These are phyloP conservation scores for Leccinellum luteum DNA, from an alignment of 768 basidiomycete genomes.

Conservation along the genomic window DNA sequence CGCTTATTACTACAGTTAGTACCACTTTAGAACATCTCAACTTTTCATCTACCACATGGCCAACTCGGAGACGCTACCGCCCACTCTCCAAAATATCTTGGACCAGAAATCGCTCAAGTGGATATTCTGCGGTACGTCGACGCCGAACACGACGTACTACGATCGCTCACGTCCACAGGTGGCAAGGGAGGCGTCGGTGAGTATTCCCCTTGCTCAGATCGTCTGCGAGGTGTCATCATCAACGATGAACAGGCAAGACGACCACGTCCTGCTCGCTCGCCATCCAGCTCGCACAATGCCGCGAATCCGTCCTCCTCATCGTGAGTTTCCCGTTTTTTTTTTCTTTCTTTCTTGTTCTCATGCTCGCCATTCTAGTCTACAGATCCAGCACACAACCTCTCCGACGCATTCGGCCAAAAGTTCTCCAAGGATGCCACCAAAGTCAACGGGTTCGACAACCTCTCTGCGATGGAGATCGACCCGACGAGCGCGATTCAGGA, in stretches of 20 bases:
- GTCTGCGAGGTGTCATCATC: not conserved
- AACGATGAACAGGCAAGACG: constrained; percentile 73
- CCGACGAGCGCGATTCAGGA: constrained; percentile 97
- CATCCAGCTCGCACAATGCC: constrained; percentile 86
- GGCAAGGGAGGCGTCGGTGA: constrained; percentile 98
- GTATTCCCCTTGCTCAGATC: constrained; percentile 27
- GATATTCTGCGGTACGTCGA: constrained; percentile 92
- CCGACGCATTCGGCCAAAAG: constrained; percentile 98
- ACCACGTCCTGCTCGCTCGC: constrained; percentile 97
- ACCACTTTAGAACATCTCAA: constrained; percentile 14
- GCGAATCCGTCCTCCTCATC: constrained; percentile 96
- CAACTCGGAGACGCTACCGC: constrained; percentile 54
- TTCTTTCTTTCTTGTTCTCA: no score
- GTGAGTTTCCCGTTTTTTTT: constrained; percentile 64
- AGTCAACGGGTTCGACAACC: constrained; percentile 96
- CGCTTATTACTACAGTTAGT: constrained; percentile 12
- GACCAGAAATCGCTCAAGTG: constrained; percentile 94
- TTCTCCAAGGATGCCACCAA: constrained; percentile 98
- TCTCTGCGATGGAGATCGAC: constrained; percentile 99
- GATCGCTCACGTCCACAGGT: constrained; percentile 48
- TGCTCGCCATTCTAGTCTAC: constrained; percentile 86
- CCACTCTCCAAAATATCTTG: constrained; percentile 91
- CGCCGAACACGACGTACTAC: constrained; percentile 4
- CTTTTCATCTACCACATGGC: constrained; percentile 38
- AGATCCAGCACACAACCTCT: constrained; percentile 99